Evolutionary conservation across 441 rosid species (phyloP).

Genomic region (Arabidopsis hybrid): DNA sequence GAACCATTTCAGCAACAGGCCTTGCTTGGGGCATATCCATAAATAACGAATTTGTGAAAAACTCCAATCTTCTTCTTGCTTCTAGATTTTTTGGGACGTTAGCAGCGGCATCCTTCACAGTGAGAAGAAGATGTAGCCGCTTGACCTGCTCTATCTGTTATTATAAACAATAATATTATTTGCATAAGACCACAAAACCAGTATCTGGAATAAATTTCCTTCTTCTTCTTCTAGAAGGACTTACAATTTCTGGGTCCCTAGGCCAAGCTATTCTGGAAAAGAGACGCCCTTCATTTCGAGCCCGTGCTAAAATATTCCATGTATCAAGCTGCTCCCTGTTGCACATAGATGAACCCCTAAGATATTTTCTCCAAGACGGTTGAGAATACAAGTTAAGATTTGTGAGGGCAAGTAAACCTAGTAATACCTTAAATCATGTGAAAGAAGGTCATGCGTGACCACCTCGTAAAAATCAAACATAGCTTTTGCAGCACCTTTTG

Average conservation of each 20-base stretch:
- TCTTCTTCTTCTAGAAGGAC: slow-evolving; percentile 35
- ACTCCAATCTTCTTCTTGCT: slow-evolving; percentile 97
- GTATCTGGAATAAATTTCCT: slow-evolving; percentile 20
- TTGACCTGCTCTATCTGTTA: slow-evolving; percentile 94
- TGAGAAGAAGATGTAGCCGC: slow-evolving; percentile 95
- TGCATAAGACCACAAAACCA: slow-evolving; percentile 43
- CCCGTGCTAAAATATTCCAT: slow-evolving; percentile 90
- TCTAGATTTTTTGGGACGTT: slow-evolving; percentile 98
- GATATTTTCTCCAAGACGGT: slow-evolving; percentile 11
- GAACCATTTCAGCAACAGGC: slow-evolving; percentile 90
- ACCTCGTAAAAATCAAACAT: slow-evolving; percentile 81
- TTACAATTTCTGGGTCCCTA: slow-evolving; percentile 90
- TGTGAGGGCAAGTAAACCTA: slow-evolving; percentile 12
- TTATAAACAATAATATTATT: slow-evolving; percentile 31
- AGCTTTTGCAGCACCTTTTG: slow-evolving; percentile 95
- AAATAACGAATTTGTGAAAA: slow-evolving; percentile 90
- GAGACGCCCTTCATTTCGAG: slow-evolving; percentile 88
- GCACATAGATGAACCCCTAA: slow-evolving; percentile 35
- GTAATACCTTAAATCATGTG: slow-evolving; percentile 79
- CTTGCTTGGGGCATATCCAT: slow-evolving; percentile 96
- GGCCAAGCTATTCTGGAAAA: slow-evolving; percentile 97
- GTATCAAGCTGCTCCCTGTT: slow-evolving; percentile 98
- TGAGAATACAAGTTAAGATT: slow-evolving; percentile 23
- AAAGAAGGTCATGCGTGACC: slow-evolving; percentile 91
- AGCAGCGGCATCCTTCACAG: slow-evolving; percentile 94